Percentiles rank a stretch among this genome's conserved stretches.
Conservation (phyloP, 192 early-diverging fungal genomes). For the Backusella morwellensis region DNA sequence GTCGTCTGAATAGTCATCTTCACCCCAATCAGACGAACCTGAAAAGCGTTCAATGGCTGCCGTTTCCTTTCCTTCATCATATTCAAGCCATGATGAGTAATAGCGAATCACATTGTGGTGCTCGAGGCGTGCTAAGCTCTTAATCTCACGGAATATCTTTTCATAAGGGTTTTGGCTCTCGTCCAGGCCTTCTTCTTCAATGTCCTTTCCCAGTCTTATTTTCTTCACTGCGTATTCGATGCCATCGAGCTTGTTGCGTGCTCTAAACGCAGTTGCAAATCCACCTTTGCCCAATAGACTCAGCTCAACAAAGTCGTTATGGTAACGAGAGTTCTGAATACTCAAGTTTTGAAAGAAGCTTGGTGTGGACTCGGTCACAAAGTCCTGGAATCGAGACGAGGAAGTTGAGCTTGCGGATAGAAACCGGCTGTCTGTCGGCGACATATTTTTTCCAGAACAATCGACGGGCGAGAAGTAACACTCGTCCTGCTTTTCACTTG, state of each 20-base stretch:
- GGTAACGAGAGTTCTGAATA: conserved; percentile 65
- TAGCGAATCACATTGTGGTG: conserved; percentile 95
- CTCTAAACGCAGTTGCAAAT: conserved; percentile 85
- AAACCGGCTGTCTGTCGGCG: not conserved
- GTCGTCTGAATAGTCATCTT: conserved; percentile 38
- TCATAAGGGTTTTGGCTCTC: conserved; percentile 44
- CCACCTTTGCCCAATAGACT: conserved; percentile 84
- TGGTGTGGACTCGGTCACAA: not conserved
- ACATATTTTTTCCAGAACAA: not conserved
- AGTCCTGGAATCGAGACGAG: not conserved
- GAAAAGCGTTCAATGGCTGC: conserved; percentile 26
- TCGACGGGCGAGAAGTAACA: not conserved
- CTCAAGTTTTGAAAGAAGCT: conserved; percentile 34
- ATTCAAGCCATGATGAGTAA: conserved; percentile 90
- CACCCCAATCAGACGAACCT: conserved; percentile 7
- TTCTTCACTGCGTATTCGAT: conserved; percentile 92
- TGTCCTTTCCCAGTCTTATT: conserved; percentile 58
- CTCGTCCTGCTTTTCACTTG: not conserved
- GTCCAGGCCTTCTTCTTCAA: conserved; percentile 3
- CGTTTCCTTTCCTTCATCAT: conserved; percentile 30
- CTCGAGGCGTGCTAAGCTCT: conserved; percentile 77
- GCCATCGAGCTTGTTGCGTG: conserved; percentile 86
- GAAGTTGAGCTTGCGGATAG: not conserved
- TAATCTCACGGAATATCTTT: conserved; percentile 89
- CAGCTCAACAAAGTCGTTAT: conserved; percentile 82